Evolutionary conservation across 108 stramenopile genomes (phyloP).

Genomic region (Epithemia pelagica): DNA sequence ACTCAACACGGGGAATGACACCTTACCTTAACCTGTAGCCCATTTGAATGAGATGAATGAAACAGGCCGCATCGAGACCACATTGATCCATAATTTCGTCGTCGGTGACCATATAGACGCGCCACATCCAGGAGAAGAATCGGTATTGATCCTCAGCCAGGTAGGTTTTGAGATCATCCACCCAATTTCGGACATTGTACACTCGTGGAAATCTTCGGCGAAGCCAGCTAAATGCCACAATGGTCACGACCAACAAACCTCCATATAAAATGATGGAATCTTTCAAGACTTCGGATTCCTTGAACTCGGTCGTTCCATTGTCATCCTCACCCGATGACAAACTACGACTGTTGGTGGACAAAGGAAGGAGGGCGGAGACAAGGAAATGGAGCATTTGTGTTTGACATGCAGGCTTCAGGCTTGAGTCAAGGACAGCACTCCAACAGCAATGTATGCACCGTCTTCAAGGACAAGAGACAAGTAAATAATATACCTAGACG

Average conservation of each 20-base stretch:
- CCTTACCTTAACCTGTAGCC: slow-evolving; percentile 15
- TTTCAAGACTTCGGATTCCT: slow-evolving; percentile 24
- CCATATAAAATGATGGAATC: slow-evolving; percentile 46
- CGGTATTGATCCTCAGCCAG: slow-evolving; percentile 44
- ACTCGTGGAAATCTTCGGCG: slow-evolving; percentile 31
- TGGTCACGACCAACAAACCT: slow-evolving; percentile 31
- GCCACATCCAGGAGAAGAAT: slow-evolving; percentile 53
- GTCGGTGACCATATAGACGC: slow-evolving; percentile 37
- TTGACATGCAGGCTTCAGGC: no score
- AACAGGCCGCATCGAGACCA: slow-evolving; percentile 55
- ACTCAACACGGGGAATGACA: no score
- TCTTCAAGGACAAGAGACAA: no score
- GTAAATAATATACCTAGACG: no score
- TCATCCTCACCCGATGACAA: background rate
- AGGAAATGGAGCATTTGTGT: no score
- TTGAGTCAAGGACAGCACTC: no score
- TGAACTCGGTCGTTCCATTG: background rate
- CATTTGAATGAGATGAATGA: slow-evolving; percentile 27
- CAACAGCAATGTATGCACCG: no score
- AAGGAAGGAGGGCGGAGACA: no score
- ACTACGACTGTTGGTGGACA: background rate
- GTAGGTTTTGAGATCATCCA: slow-evolving; percentile 21
- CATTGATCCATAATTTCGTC: slow-evolving; percentile 38
- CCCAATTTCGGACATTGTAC: slow-evolving; percentile 50
- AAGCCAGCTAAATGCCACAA: slow-evolving; percentile 38